Evolutionary conservation across 2,329 filamentous ascomycete genomes (phyloP).

Genomic region (Clarireedia paspali): DNA sequence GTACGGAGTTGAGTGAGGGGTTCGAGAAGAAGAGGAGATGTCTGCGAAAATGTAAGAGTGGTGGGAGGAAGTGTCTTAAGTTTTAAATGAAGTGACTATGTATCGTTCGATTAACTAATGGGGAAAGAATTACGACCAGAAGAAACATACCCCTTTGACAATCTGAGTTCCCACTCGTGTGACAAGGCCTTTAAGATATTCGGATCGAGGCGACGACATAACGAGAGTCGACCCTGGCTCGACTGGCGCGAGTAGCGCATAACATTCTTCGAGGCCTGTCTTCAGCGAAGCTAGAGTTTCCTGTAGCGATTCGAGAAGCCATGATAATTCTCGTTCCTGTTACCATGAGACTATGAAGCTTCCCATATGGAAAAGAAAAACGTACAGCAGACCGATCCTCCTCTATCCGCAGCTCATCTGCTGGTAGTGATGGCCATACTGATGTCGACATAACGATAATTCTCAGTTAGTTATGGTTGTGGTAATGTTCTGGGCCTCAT

Average conservation of each 20-base stretch:
- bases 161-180: conserved; percentile 86
- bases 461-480: not conserved
- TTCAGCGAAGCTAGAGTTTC: conserved; percentile 27
- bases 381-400: conserved; percentile 27
- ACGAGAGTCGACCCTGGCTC: conserved; percentile 85
- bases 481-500: not conserved
- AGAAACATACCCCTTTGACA: conserved; percentile 67
- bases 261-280: conserved; percentile 51
- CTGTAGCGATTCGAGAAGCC: conserved; percentile 30
- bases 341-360: not conserved
- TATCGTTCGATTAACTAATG: not conserved
- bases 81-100: conserved; percentile 66
- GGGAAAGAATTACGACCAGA: not conserved
- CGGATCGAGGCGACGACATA: conserved; percentile 77
- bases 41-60: conserved; percentile 29
- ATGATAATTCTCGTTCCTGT: conserved; percentile 28
- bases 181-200: conserved; percentile 85
- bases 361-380: not conserved
- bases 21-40: conserved; percentile 49
- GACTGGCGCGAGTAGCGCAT: conserved; percentile 73
- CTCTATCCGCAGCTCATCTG: conserved; percentile 20
- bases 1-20: conserved; percentile 65
- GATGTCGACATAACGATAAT: conserved; percentile 15
- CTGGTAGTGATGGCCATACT: conserved; percentile 26
- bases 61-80: conserved; percentile 55